A percentile compares a stretch with the other conserved stretches of the same genome.
phyloP scores from a whole-genome alignment of 495 filamentous ascomycete genomes.

The Entonaema liquescens region DNA sequence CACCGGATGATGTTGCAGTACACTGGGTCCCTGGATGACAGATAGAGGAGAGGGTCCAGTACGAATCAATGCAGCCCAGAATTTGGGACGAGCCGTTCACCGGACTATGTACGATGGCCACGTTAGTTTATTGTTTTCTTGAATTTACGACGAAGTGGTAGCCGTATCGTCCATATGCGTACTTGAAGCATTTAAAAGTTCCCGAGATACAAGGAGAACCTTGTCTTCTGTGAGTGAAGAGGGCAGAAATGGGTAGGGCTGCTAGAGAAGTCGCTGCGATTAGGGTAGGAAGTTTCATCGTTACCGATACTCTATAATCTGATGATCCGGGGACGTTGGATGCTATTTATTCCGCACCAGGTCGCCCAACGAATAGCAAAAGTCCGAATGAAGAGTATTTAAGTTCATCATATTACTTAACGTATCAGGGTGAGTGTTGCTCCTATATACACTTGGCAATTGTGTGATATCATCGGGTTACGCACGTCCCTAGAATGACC shows the following conservation, averaged over 20 bases:
- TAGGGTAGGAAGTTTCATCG: background rate
- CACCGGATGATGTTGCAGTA: background rate
- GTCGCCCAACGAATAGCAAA: background rate
- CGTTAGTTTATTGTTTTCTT: background rate
- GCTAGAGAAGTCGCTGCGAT: slow-evolving; percentile 4
- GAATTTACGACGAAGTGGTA: background rate
- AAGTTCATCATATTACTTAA: background rate
- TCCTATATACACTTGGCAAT: background rate
- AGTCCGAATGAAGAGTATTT: background rate
- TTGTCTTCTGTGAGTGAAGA: background rate
- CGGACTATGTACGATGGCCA: background rate
- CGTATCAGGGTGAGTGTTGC: background rate
- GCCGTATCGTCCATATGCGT: background rate
- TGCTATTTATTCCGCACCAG: background rate
- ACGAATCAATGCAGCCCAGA: background rate
- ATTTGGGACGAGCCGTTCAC: background rate
- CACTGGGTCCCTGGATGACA: background rate
- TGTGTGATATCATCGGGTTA: background rate
- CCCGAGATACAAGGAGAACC: background rate
- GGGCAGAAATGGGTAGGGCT: background rate
- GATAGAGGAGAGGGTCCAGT: background rate
- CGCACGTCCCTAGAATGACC: background rate
- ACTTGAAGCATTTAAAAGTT: slow-evolving; percentile 27
- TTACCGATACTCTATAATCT: background rate
- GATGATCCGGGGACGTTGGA: background rate